Evolutionary conservation across 2,329 filamentous ascomycete genomes (phyloP).

Genomic region (Colletotrichum falcatum): DNA sequence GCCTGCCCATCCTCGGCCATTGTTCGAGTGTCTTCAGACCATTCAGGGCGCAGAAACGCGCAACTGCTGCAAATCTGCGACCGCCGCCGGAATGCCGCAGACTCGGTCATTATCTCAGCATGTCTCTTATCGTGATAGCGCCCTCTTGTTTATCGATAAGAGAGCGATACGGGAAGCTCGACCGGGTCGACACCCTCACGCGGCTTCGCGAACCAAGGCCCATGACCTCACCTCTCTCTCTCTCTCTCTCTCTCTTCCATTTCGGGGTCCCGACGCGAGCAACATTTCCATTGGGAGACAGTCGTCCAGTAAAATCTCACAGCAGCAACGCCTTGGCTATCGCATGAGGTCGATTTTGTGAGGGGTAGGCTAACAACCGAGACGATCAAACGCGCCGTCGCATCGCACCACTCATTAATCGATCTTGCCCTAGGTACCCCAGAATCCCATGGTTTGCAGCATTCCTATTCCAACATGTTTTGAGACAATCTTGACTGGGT

Average conservation of each 20-base stretch:
- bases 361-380: neutral
- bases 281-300: neutral
- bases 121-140: neutral
- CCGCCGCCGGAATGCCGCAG: neutral
- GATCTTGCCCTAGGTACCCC: neutral
- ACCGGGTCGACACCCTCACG: constrained; percentile 28
- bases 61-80: neutral
- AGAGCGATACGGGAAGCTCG: neutral
- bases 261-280: neutral
- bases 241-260: too few relatives aligned
- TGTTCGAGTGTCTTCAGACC: neutral
- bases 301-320: neutral
- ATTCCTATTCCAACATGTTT: neutral
- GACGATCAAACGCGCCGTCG: constrained; percentile 11
- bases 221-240: neutral
- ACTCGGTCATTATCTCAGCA: neutral
- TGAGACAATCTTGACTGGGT: constrained; percentile 23
- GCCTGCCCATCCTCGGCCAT: neutral
- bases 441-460: constrained; percentile 6
- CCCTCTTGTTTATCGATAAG: constrained; percentile 1
- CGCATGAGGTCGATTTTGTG: neutral
- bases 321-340: neutral
- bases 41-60: neutral
- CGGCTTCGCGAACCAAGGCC: neutral
- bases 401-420: neutral